These are phyloP conservation scores for Collybiopsis confluens DNA, from an alignment of 768 basidiomycete species.

Conservation along the genomic window DNA sequence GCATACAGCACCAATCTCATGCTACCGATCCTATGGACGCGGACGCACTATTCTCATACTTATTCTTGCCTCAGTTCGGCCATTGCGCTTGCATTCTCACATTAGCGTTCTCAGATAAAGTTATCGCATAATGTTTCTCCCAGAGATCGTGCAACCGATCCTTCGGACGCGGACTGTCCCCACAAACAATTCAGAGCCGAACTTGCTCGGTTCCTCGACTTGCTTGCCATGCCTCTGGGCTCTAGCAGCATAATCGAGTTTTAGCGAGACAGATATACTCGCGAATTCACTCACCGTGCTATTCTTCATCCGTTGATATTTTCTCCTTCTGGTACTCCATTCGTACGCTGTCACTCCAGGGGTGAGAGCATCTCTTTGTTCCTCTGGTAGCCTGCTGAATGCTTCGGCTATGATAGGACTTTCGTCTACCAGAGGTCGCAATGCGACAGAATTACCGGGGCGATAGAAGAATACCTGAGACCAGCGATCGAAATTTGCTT, in stretches of 20 bases:
- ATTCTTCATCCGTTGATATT: conserved; percentile 1
- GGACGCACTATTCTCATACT: too few relatives aligned
- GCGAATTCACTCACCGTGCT: background rate
- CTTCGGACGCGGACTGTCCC: too few relatives aligned
- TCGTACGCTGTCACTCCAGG: conserved; percentile 1
- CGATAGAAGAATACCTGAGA: conserved; percentile 51
- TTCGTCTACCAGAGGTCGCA: conserved; percentile 34
- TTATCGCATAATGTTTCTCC: too few relatives aligned
- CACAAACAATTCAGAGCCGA: background rate
- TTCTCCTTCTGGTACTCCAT: conserved; percentile 1
- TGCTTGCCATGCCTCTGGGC: conserved; percentile 6
- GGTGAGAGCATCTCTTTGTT: background rate
- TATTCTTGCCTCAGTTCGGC: too few relatives aligned
- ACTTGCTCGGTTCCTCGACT: conserved; percentile 7
- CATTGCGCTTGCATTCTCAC: too few relatives aligned
- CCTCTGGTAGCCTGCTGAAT: conserved; percentile 24
- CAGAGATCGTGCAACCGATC: too few relatives aligned
- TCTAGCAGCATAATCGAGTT: background rate
- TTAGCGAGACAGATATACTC: background rate
- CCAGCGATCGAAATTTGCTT: conserved; percentile 38
- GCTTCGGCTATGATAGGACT: conserved; percentile 35
- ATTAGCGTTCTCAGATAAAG: too few relatives aligned
- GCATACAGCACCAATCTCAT: too few relatives aligned
- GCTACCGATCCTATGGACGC: too few relatives aligned
- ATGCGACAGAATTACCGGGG: conserved; percentile 33